These are phyloP conservation scores for Helotiales sp. DNA, from an alignment of 2,329 filamentous ascomycete genomes.

Conservation along the genomic window DNA sequence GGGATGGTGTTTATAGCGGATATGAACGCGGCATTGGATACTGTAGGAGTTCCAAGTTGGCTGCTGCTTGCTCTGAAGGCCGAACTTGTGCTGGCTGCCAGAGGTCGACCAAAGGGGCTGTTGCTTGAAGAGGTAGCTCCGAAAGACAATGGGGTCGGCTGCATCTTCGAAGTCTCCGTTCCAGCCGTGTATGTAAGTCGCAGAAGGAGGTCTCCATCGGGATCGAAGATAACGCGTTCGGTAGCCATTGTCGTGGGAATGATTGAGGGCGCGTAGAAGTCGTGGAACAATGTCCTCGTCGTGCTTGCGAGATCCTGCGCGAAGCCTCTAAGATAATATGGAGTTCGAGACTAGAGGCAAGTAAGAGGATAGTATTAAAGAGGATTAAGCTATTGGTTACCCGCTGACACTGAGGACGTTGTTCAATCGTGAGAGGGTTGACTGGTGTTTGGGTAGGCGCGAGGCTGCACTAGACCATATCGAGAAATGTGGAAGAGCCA, in stretches of 20 bases:
- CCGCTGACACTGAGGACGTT: neutral
- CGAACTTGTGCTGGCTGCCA: no score
- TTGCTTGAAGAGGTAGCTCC: no score
- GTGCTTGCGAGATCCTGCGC: neutral
- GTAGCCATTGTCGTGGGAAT: conserved; percentile 4
- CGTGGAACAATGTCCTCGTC: neutral
- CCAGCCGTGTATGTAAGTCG: no score
- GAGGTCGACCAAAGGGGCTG: no score
- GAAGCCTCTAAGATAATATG: neutral
- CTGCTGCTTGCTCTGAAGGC: no score
- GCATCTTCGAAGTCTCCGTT: no score
- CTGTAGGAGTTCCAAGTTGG: no score
- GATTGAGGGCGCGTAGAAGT: neutral
- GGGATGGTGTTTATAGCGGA: no score
- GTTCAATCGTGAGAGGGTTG: neutral
- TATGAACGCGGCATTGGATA: no score
- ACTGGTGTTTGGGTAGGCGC: neutral
- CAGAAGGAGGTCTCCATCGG: conserved; percentile 16
- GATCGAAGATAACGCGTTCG: conserved; percentile 7
- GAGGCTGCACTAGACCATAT: neutral
- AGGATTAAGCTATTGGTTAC: neutral
- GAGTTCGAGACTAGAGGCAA: neutral
- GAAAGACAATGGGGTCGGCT: no score
- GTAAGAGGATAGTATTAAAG: neutral
- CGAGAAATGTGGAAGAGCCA: no score